phyloP scores from a whole-genome alignment of 495 filamentous ascomycete species.

The Hypoxylon intermedium region DNA sequence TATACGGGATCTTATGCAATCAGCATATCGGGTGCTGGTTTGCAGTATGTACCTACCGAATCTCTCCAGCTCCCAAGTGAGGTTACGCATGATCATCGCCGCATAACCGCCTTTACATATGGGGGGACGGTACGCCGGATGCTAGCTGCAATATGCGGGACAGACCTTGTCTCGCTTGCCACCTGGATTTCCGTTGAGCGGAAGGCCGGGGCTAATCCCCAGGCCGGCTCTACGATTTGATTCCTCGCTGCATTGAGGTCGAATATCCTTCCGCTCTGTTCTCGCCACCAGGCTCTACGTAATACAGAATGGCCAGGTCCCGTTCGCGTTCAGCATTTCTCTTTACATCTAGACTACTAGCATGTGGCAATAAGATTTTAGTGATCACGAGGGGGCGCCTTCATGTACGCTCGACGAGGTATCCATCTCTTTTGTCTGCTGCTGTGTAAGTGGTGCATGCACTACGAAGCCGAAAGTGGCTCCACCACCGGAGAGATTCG shows the following conservation, averaged over 20 bases:
- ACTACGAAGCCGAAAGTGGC: slow-evolving; percentile 1
- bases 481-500: slow-evolving; percentile 6
- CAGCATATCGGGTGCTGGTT: too few species aligned
- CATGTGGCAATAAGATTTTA: slow-evolving; percentile 1
- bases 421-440: background rate
- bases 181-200: slow-evolving; percentile 6
- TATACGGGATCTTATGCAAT: slow-evolving; percentile 9
- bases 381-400: background rate
- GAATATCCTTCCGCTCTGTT: background rate
- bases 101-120: background rate
- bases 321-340: slow-evolving; percentile 4
- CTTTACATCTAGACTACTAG: background rate
- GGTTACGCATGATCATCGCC: background rate
- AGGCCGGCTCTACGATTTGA: slow-evolving; percentile 5
- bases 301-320: slow-evolving; percentile 5
- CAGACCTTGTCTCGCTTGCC: slow-evolving; percentile 2
- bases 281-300: background rate
- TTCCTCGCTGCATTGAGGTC: background rate
- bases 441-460: slow-evolving; percentile 1
- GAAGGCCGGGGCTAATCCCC: slow-evolving; percentile 18
- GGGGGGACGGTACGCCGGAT: slow-evolving; percentile 5
- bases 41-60: too few species aligned
- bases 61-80: too few species aligned
- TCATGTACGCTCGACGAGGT: background rate
- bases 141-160: slow-evolving; percentile 5